Evolutionary conservation across 129 eudicot genomes (phyloP).

Genomic region (Pseudognaphalium luteoalbum): DNA sequence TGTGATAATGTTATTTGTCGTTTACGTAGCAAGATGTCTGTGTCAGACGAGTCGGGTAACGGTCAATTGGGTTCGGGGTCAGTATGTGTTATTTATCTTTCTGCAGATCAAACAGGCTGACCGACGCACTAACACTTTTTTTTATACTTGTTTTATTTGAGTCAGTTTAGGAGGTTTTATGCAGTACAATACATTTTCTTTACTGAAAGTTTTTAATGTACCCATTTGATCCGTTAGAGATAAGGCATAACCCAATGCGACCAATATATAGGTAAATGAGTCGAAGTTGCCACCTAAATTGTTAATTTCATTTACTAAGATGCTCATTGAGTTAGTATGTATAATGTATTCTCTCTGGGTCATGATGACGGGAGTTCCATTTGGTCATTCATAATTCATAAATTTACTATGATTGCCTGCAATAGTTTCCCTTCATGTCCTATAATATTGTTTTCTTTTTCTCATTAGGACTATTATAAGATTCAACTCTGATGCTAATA

Average conservation of each 20-base stretch:
- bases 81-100: not conserved
- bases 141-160: not conserved
- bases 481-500: conserved; percentile 7
- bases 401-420: not conserved
- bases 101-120: not conserved
- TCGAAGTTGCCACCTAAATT: not conserved
- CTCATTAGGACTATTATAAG: not conserved
- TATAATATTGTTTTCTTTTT: not conserved
- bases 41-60: not conserved
- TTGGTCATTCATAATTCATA: not conserved
- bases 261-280: not conserved
- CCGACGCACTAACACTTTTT: not conserved
- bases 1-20: not conserved
- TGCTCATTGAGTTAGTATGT: not conserved
- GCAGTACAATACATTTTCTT: conserved; percentile 1
- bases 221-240: not conserved
- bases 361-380: not conserved
- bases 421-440: conserved; percentile 4
- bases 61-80: conserved; percentile 5
- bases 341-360: conserved; percentile 7
- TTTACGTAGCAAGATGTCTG: not conserved
- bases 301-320: not conserved
- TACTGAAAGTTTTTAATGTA: not conserved
- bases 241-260: not conserved
- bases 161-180: conserved; percentile 1